Percentiles rank a stretch among this genome's conserved stretches.
These are phyloP conservation scores for Prunus dulcis DNA, from an alignment of 306 rosid species.

Conservation along the genomic window DNA sequence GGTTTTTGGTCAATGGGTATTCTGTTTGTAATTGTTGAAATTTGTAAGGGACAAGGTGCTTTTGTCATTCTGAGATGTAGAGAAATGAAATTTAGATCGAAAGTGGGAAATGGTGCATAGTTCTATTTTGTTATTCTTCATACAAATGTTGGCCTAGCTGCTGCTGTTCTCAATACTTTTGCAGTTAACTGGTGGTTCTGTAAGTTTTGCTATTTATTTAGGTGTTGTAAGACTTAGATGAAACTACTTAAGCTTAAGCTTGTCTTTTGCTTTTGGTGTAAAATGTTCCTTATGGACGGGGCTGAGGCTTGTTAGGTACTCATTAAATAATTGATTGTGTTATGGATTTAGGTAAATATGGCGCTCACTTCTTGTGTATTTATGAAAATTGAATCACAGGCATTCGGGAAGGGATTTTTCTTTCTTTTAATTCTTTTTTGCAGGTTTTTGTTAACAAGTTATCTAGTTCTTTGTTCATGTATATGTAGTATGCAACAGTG, in stretches of 20 bases:
- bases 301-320: not conserved
- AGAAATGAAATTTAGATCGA: not conserved
- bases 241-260: not conserved
- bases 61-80: not conserved
- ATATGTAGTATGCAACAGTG: not conserved
- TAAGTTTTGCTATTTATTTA: not conserved
- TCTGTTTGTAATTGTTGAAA: not conserved
- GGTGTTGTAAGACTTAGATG: not conserved
- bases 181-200: not conserved
- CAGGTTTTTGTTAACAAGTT: not conserved
- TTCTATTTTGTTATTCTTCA: not conserved
- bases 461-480: not conserved
- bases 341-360: not conserved
- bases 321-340: not conserved
- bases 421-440: not conserved
- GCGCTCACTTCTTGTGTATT: not conserved
- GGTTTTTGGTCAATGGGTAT: slow-evolving; percentile 9
- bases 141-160: too few relatives aligned
- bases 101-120: not conserved
- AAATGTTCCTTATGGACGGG: not conserved
- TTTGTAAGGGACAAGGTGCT: not conserved
- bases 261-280: too few relatives aligned
- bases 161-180: not conserved
- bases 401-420: not conserved
- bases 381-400: not conserved